A percentile compares a stretch with the other conserved stretches of the same genome.
phyloP scores from a whole-genome alignment of 768 basidiomycete species.

The Exsudoporus frostii region DNA sequence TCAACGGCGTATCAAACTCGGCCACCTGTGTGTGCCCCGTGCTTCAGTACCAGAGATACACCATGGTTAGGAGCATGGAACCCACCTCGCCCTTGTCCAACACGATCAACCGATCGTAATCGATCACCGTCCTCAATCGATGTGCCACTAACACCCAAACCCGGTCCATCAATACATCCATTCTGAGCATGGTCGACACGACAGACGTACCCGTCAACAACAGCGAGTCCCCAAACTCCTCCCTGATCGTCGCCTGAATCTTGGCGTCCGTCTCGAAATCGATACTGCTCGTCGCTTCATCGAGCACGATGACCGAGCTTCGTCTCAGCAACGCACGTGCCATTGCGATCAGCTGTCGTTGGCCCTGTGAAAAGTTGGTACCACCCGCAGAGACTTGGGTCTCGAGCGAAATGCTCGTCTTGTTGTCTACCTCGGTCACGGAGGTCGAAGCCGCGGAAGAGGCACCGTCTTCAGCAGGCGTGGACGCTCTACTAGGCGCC shows the following conservation, averaged over 20 bases:
- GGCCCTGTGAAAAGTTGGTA: slow-evolving; percentile 89
- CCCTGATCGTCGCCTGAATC: slow-evolving; percentile 84
- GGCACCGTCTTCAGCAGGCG: slow-evolving; percentile 39
- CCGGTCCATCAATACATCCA: slow-evolving; percentile 1
- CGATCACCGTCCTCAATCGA: slow-evolving; percentile 72
- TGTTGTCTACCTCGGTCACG: slow-evolving; percentile 54
- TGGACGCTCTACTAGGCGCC: slow-evolving; percentile 43
- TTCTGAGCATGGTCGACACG: no score
- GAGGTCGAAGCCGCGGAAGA: slow-evolving; percentile 41
- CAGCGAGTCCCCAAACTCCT: slow-evolving; percentile 75
- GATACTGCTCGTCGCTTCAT: slow-evolving; percentile 84
- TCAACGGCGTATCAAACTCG: slow-evolving; percentile 72
- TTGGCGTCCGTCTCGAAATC: slow-evolving; percentile 87
- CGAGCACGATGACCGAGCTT: slow-evolving; percentile 72
- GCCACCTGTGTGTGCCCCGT: slow-evolving; percentile 33
- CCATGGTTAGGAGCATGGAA: not conserved
- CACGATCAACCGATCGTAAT: slow-evolving; percentile 77
- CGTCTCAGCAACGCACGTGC: slow-evolving; percentile 73
- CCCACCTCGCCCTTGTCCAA: slow-evolving; percentile 49
- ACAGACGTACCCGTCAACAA: slow-evolving; percentile 77
- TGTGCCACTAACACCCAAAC: slow-evolving; percentile 56
- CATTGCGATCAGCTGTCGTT: slow-evolving; percentile 85
- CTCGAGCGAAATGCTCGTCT: slow-evolving; percentile 60
- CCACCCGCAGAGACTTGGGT: slow-evolving; percentile 84
- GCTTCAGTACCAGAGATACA: not conserved